These are phyloP conservation scores for Gypsophila paniculata DNA, from an alignment of 179 eudicot genomes.

Conservation along the genomic window DNA sequence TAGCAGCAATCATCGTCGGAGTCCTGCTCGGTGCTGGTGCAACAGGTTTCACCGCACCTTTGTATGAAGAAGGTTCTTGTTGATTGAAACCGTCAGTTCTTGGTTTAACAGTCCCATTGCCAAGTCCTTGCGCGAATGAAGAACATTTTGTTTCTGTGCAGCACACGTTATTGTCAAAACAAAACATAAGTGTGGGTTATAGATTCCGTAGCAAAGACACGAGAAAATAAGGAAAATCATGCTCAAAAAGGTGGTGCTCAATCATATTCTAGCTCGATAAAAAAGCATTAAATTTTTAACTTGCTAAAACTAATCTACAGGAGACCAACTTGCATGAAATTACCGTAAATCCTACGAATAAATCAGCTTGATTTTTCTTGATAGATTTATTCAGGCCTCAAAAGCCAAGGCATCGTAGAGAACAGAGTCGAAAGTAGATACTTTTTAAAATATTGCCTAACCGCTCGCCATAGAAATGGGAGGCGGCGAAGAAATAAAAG, in stretches of 20 bases:
- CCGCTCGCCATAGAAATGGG: not conserved
- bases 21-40: constrained; percentile 19
- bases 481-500: not conserved
- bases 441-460: not conserved
- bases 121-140: constrained; percentile 42
- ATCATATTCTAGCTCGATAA: not conserved
- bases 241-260: not conserved
- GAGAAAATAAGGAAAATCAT: not conserved
- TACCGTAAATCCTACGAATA: too few relatives aligned
- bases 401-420: too few relatives aligned
- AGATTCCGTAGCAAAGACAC: not conserved
- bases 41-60: constrained; percentile 30
- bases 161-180: constrained; percentile 1
- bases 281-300: not conserved
- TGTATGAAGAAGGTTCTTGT: constrained; percentile 29
- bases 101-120: constrained; percentile 31
- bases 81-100: constrained; percentile 33
- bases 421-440: too few relatives aligned
- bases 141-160: constrained; percentile 62
- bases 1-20: constrained; percentile 30
- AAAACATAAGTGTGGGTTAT: not conserved
- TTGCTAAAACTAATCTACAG: too few relatives aligned
- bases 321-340: not conserved
- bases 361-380: too few relatives aligned
- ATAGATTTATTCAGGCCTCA: too few relatives aligned